These are phyloP conservation scores for Gillenia trifoliata DNA, from an alignment of 306 rosid genomes.

Conservation along the genomic window DNA sequence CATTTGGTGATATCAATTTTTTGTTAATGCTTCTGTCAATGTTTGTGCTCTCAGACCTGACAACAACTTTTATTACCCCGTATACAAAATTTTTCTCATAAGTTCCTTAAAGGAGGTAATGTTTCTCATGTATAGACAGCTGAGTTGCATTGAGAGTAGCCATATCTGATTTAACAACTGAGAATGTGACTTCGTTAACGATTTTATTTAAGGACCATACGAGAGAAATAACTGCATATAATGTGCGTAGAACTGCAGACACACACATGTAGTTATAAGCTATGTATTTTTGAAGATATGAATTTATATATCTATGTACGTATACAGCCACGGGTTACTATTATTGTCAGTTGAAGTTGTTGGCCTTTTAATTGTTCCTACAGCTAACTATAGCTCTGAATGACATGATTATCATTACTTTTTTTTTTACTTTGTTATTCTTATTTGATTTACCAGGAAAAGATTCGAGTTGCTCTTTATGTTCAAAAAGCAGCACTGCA, in stretches of 20 bases:
- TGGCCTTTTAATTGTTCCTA: neutral
- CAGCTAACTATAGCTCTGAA: neutral
- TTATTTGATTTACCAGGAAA: conserved; percentile 56
- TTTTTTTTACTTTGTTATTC: conserved; percentile 19
- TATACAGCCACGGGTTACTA: neutral
- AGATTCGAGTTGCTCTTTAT: conserved; percentile 74
- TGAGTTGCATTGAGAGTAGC: neutral
- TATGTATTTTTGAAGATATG: neutral
- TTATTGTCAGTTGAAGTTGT: neutral
- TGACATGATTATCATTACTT: neutral
- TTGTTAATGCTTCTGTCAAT: neutral
- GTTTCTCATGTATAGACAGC: neutral
- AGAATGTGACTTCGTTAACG: neutral
- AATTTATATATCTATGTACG: neutral
- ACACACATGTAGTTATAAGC: neutral
- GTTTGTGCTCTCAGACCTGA: neutral
- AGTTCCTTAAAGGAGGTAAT: neutral
- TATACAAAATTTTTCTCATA: neutral
- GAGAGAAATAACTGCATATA: neutral
- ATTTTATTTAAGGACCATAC: neutral
- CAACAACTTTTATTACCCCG: neutral
- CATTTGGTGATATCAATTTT: neutral
- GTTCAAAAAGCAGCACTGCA: conserved; percentile 92
- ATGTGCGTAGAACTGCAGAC: neutral
- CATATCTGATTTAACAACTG: neutral